These are phyloP conservation scores for Penicillium samsonianum DNA, from an alignment of 495 filamentous ascomycete species.

Conservation along the genomic window DNA sequence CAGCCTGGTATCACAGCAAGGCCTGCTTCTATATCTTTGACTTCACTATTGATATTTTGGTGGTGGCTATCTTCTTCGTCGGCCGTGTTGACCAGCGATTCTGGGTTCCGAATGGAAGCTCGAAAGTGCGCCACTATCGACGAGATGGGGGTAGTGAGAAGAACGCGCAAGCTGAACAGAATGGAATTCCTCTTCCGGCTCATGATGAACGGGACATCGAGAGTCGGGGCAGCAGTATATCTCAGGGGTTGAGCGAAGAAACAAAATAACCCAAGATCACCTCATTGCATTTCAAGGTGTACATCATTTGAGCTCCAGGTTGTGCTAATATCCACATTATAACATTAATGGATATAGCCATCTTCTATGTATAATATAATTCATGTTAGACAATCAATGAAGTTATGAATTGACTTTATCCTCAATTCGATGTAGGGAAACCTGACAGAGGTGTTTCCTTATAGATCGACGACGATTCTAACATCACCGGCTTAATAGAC, in stretches of 20 bases:
- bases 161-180: not conserved
- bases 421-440: too few species aligned
- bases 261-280: not conserved
- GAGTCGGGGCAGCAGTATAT: not conserved
- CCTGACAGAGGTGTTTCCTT: too few species aligned
- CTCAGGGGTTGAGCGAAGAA: not conserved
- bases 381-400: not conserved
- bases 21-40: conserved; percentile 80
- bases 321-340: not conserved
- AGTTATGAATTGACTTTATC: not conserved
- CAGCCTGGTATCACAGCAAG: conserved; percentile 68
- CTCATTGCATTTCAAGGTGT: not conserved
- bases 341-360: not conserved
- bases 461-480: too few species aligned
- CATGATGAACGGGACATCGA: not conserved
- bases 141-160: conserved; percentile 20
- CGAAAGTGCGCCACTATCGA: conserved; percentile 23
- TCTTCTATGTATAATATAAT: not conserved
- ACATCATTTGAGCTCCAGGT: not conserved
- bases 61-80: conserved; percentile 64
- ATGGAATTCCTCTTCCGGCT: not conserved
- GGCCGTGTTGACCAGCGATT: conserved; percentile 73
- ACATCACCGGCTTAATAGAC: too few species aligned
- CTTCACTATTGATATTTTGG: conserved; percentile 69
- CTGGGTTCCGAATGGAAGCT: conserved; percentile 51